phyloP scores from a whole-genome alignment of 139 green algal species.

The Chlorella sp. region DNA sequence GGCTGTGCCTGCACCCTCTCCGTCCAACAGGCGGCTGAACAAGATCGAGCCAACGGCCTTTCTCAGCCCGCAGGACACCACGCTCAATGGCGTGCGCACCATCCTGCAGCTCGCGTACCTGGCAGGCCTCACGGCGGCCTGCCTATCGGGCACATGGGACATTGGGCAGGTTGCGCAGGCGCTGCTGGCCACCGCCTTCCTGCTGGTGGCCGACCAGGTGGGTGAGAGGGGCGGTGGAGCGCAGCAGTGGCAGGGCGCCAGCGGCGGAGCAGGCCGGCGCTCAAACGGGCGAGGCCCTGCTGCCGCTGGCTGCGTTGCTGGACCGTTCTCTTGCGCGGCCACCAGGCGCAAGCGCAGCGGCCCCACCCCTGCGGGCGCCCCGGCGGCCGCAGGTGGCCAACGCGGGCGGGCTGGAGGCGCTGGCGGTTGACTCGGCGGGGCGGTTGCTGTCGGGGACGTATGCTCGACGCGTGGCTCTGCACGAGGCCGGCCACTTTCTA shows the following conservation, averaged over 20 bases:
- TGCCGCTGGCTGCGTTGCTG: neutral
- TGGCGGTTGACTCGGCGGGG: constrained; percentile 77
- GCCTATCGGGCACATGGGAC: constrained; percentile 28
- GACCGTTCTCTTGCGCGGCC: neutral
- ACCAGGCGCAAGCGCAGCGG: neutral
- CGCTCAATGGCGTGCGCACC: constrained; percentile 67
- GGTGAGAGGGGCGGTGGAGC: too few relatives aligned
- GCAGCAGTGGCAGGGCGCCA: too few relatives aligned
- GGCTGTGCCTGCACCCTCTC: too few relatives aligned
- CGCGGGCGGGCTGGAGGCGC: constrained; percentile 71
- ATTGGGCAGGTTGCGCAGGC: constrained; percentile 46
- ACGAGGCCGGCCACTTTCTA: constrained; percentile 96
- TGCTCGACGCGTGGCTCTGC: constrained; percentile 65
- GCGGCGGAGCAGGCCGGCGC: too few relatives aligned
- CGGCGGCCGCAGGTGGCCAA: constrained; percentile 38
- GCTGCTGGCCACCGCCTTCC: constrained; percentile 41
- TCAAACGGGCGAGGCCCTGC: too few relatives aligned
- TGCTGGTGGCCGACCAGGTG: constrained; percentile 70
- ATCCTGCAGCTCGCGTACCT: constrained; percentile 44
- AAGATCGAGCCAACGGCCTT: constrained; percentile 81
- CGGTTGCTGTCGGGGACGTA: constrained; percentile 63
- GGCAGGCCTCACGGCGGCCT: constrained; percentile 64
- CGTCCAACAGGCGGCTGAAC: too few relatives aligned
- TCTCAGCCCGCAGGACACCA: constrained; percentile 79
- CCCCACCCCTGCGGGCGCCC: neutral